Evolutionary conservation across 2,329 filamentous ascomycete genomes (phyloP).

Genomic region (Rachicladosporium sp.): DNA sequence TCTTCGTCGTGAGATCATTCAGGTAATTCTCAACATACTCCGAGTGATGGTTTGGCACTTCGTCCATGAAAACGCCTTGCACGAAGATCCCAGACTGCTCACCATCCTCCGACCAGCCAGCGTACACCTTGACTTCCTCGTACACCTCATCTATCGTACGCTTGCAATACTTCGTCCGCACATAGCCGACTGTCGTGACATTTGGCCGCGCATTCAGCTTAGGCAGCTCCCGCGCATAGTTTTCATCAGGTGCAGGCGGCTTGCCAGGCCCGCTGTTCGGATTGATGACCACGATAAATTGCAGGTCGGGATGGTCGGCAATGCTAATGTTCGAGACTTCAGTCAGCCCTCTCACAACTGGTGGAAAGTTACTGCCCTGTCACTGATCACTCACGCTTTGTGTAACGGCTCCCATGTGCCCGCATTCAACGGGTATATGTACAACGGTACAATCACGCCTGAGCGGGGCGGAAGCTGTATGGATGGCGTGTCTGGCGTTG

Average conservation of each 20-base stretch:
- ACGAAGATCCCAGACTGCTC: conserved; percentile 11
- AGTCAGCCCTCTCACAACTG: not conserved
- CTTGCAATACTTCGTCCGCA: conserved; percentile 15
- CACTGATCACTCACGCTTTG: conserved; percentile 5
- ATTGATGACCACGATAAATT: conserved; percentile 15
- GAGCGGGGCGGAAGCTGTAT: conserved; percentile 7
- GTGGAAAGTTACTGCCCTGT: no score
- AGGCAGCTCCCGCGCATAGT: conserved; percentile 15
- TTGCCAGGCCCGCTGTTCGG: conserved; percentile 14
- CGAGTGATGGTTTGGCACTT: conserved; percentile 10
- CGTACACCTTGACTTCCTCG: conserved; percentile 15
- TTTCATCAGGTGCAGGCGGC: conserved; percentile 11
- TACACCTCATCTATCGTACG: conserved; percentile 10
- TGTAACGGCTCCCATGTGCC: conserved; percentile 12
- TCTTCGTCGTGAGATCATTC: conserved; percentile 6
- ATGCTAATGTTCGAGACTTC: conserved; percentile 6
- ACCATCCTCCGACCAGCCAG: conserved; percentile 12
- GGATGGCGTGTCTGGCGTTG: conserved; percentile 1
- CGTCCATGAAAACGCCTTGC: conserved; percentile 18
- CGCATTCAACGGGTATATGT: conserved; percentile 12
- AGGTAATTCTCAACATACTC: conserved; percentile 8
- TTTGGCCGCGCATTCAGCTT: conserved; percentile 16
- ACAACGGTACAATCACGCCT: conserved; percentile 11
- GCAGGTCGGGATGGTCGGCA: conserved; percentile 10
- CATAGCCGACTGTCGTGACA: conserved; percentile 17